Conservation (phyloP, 1,284 basidiomycete species). For the Neotropicomus parvogracilis region DNA sequence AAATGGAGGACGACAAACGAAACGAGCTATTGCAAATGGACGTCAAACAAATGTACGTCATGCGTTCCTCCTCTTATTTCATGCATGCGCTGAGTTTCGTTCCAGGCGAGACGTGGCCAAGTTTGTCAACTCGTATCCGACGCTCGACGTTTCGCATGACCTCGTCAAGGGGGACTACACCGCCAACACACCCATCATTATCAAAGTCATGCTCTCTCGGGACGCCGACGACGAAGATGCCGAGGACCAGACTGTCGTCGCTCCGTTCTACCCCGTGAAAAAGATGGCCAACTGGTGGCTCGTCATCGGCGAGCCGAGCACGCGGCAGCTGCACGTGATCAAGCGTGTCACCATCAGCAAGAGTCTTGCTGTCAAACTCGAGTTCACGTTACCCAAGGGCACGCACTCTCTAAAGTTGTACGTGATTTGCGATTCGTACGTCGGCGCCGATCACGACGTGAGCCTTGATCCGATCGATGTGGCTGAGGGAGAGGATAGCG, state of each 20-base stretch:
- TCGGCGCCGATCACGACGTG: constrained; percentile 89
- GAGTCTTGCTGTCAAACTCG: constrained; percentile 77
- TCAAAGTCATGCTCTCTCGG: constrained; percentile 77
- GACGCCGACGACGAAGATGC: constrained; percentile 87
- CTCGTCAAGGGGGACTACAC: constrained; percentile 82
- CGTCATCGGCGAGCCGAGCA: constrained; percentile 80
- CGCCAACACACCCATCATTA: constrained; percentile 76
- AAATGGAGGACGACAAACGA: constrained; percentile 89
- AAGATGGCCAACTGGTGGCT: constrained; percentile 99
- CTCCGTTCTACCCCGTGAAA: constrained; percentile 85
- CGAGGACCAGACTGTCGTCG: constrained; percentile 82
- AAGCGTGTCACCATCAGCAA: constrained; percentile 90
- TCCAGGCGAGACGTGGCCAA: constrained; percentile 81
- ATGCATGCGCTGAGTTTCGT: constrained; percentile 16
- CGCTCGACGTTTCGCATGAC: constrained; percentile 82
- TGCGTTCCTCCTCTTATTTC: background rate
- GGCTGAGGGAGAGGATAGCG: constrained; percentile 79
- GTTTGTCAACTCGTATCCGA: constrained; percentile 93
- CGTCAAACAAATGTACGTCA: constrained; percentile 74
- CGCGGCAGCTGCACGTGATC: constrained; percentile 82
- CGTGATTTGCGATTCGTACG: constrained; percentile 90
- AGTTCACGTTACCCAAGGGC: constrained; percentile 85
- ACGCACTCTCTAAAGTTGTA: constrained; percentile 81
- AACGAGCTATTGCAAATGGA: constrained; percentile 84
- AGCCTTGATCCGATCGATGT: constrained; percentile 76